Percentiles rank a stretch among this genome's conserved stretches.
Conservation (phyloP, 441 rosid genomes). For the Brassica balearica region DNA sequence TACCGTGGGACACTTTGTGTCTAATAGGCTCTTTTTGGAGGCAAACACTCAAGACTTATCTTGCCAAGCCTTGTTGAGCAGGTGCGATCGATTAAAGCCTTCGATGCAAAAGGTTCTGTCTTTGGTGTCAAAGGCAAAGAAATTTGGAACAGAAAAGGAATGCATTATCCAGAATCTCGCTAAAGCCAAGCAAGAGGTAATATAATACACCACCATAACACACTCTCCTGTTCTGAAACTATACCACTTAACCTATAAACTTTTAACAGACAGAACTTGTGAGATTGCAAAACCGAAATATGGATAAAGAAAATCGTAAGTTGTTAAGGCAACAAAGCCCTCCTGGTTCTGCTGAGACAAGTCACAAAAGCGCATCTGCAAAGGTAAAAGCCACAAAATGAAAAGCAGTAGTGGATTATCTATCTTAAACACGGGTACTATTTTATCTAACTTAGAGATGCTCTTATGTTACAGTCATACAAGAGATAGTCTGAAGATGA, state of each 20-base stretch:
- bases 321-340: slow-evolving; percentile 54
- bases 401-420: not conserved
- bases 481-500: slow-evolving; percentile 70
- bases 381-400: slow-evolving; percentile 58
- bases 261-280: slow-evolving; percentile 52
- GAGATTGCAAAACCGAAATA: slow-evolving; percentile 62
- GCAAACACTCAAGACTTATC: slow-evolving; percentile 54
- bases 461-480: slow-evolving; percentile 58
- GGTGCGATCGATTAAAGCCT: slow-evolving; percentile 67
- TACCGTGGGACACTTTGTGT: too few relatives aligned
- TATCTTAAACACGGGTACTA: not conserved
- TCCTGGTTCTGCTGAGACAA: slow-evolving; percentile 62
- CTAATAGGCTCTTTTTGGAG: slow-evolving; percentile 58
- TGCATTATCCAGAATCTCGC: slow-evolving; percentile 69
- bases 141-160: slow-evolving; percentile 71
- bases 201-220: not conserved
- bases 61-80: slow-evolving; percentile 60
- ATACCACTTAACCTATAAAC: not conserved
- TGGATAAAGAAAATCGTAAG: slow-evolving; percentile 70
- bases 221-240: not conserved
- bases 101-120: slow-evolving; percentile 62
- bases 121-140: slow-evolving; percentile 54
- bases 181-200: slow-evolving; percentile 88
- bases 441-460: slow-evolving; percentile 15
- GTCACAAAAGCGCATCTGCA: slow-evolving; percentile 55